These are phyloP conservation scores for Monosporascus sp. DNA, from an alignment of 2,329 filamentous ascomycete species.

Conservation along the genomic window DNA sequence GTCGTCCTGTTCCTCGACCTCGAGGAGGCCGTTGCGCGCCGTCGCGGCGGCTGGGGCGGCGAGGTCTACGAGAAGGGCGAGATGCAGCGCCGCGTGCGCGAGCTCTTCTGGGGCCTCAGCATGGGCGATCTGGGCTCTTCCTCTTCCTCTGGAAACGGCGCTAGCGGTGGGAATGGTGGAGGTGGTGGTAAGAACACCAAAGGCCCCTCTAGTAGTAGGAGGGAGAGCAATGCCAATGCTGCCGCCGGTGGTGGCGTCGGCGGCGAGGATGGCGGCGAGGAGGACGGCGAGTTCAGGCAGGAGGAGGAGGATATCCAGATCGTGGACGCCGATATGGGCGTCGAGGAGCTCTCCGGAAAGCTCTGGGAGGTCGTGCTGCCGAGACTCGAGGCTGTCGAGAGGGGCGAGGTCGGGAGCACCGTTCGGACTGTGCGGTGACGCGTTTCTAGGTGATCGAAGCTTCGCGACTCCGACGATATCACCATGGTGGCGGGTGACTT, in stretches of 20 bases:
- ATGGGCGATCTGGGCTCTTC: constrained; percentile 38
- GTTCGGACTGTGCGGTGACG: constrained; percentile 39
- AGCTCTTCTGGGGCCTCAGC: constrained; percentile 61
- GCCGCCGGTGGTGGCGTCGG: constrained; percentile 11
- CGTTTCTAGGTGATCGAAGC: too few species aligned
- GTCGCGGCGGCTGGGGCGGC: constrained; percentile 78
- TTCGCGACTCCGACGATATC: too few species aligned
- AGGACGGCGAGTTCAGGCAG: constrained; percentile 37
- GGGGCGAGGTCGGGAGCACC: constrained; percentile 40
- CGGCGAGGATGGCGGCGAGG: constrained; percentile 15
- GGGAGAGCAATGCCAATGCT: constrained; percentile 2
- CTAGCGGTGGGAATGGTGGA: background rate
- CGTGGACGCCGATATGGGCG: constrained; percentile 47
- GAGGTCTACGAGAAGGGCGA: constrained; percentile 84
- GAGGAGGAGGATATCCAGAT: constrained; percentile 51
- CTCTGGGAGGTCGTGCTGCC: constrained; percentile 48
- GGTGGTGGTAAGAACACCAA: background rate
- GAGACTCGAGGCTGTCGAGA: constrained; percentile 45
- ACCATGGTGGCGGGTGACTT: too few species aligned
- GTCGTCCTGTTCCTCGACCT: constrained; percentile 84
- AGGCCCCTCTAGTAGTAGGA: background rate
- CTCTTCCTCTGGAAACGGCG: constrained; percentile 8
- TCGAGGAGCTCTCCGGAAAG: constrained; percentile 52
- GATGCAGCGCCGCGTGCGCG: constrained; percentile 76
- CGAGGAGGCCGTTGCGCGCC: constrained; percentile 64